Base-by-base conservation (phyloP, 1,284 basidiomycete genomes). In the Boletus hoseneyae region DNA sequence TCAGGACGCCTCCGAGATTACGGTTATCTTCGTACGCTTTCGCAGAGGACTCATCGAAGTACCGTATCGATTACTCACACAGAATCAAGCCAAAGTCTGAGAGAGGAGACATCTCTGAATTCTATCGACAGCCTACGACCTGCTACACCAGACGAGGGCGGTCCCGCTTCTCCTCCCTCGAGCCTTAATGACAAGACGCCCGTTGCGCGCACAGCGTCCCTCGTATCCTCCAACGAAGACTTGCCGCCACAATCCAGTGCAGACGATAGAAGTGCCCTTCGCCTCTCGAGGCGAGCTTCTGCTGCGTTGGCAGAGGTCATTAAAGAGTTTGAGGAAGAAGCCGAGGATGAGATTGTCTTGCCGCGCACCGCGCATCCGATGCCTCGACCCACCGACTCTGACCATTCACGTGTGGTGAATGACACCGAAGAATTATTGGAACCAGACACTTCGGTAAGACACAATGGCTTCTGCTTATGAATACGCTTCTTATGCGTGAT, bases 1-100 rank as follows among this genome's bases (percentile, higher is more conserved):
- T 88, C 87, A n/a, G 82, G 83, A 27, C 77, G 82, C 51, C 75
- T 88, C 57, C 76, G 83, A 48, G 88, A 91, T 64, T 81, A 87
- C 61, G 73, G 74, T 8, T 87, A 89, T 65, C 66, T 86, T 56
- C 80, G 83, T 52, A 77, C 73, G 57, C 73, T 77, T 33, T 73
- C 74, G 10, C 72, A 76, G 41, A 76, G 72, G 41, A 66, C 74
- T 57, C 71, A 71, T 39, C 73, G 77, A 33, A 78, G 71, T 47
- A 62, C 75, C 13, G 65, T 72, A 9, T 80, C 83, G 3, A 65
- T 78, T 45, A 74, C 79, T 18, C 76, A 74, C 42, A 80, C 77
- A 29, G 77, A 77, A 45, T 71, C 75, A 4, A 70, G 59, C 47
- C 65, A 69, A 45, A 74, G 72, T 52, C 64, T 70, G 60, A 67